These are phyloP conservation scores for Nannochloropsis gaditana DNA, from an alignment of 108 stramenopile genomes.

Conservation along the genomic window DNA sequence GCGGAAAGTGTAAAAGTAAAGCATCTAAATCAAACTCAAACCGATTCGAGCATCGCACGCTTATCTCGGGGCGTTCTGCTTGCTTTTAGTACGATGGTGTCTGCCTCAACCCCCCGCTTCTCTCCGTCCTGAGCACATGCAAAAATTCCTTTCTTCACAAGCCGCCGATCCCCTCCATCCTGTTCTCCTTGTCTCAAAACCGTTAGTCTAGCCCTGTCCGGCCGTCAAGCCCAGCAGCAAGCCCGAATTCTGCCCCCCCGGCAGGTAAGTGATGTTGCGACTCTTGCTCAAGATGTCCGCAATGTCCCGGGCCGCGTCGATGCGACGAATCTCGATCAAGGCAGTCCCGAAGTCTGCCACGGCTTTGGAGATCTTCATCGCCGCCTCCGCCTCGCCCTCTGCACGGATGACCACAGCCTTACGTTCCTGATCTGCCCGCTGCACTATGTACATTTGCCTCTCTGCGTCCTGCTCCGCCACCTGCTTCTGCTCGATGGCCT, in stretches of 20 bases:
- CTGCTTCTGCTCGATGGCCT: slow-evolving; percentile 98
- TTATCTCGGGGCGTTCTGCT: too few species aligned
- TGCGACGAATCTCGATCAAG: slow-evolving; percentile 95
- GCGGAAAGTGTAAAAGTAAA: too few species aligned
- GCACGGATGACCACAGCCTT: slow-evolving; percentile 94
- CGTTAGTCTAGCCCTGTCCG: neutral
- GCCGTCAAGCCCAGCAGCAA: slow-evolving; percentile 45
- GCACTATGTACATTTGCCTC: slow-evolving; percentile 92
- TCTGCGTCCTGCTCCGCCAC: slow-evolving; percentile 99
- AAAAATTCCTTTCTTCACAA: neutral
- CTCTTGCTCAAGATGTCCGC: slow-evolving; percentile 81
- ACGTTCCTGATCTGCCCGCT: slow-evolving; percentile 93
- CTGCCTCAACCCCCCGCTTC: too few species aligned
- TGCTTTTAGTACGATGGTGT: too few species aligned
- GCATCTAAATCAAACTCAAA: too few species aligned
- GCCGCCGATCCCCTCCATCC: neutral
- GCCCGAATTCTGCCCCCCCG: slow-evolving; percentile 63
- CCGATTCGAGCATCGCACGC: too few species aligned
- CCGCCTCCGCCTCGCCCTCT: slow-evolving; percentile 97
- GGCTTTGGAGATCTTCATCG: slow-evolving; percentile 87
- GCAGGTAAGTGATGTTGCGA: slow-evolving; percentile 93
- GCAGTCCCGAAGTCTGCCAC: slow-evolving; percentile 91
- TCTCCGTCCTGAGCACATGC: too few species aligned
- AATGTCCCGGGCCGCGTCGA: slow-evolving; percentile 99
- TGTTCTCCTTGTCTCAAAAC: neutral